Base-by-base conservation (phyloP, 306 rosid species). In the Vicia faba region DNA sequence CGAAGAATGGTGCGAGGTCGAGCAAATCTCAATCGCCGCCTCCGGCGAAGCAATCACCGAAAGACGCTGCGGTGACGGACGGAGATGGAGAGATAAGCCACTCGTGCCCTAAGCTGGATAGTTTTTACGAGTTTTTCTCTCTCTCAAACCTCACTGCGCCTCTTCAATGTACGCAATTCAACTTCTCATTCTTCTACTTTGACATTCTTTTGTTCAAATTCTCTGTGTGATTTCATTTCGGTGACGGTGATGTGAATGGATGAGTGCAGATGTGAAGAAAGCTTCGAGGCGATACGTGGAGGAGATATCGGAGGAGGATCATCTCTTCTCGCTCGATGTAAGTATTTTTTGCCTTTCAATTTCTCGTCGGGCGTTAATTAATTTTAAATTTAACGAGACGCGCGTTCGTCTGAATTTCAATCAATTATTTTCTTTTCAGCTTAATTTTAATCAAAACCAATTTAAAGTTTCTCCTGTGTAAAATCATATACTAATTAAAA, bases 41-140 rank as follows among this genome's bases (percentile, higher is more conserved):
- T 31, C 33, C 77, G 16, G 68, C 48, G 12, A 79, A 73, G 61
- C 79, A 55, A 26, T 7, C 49, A 36, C 66, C 16, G 61, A 84
- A 82, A 61, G 95, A 89, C 8, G 67, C 51, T 75, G 75, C 38
- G 54, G 71, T 40, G 25, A 69, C 44, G 8, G 91, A 84, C 5
- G 80, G 64, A 23, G 98, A 89, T 46, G 78, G 82, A 25, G 98
- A 93, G 43, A 78, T 85, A 38, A 86, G 86, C 77, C 86, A 89
- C 54, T 84, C 98, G 13, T 84, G 74, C 59, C 91, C 96, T 13
- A 86, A 88, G 77, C 95, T 89, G 4, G 97, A 89, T 13, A 85
- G 86, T 71, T 93, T 93, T 78, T 93, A 89, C 76, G 97, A 93
- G 75, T 93, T 93, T 74, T 93, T 93, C 81, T 93, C 97, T 55